Base-by-base conservation (phyloP, 345 rosid species). In the Euphorbia lathyris region DNA sequence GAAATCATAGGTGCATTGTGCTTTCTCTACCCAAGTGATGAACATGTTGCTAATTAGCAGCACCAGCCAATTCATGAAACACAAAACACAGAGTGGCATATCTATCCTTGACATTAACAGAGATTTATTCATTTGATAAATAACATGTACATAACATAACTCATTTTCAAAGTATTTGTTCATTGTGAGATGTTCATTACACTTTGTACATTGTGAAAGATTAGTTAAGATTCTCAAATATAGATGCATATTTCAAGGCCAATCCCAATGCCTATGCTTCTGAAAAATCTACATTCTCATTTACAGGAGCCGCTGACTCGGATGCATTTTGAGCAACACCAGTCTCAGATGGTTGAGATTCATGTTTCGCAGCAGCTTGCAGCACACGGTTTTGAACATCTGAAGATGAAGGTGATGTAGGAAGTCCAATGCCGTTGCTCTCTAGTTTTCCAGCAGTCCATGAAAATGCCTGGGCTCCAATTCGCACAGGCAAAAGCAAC, bases 311-410 rank as follows among this genome's bases (percentile, higher is more conserved):
- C 36, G 73, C 19, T 3, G 79, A 73, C 5, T 80, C 50, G 0
- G 90, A 75, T 56, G 79, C 76, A 68, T 81, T 78, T 61, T 66
- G 81, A 22, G 11, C 64, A 64, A 79, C 87, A 30, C 79, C 83
- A 12, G 77, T 66, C 20, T 84, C 93, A 12, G 97, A 87, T 1
- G 97, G 96, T 65, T 94, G 86, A 74, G 98, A 91, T 83, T 90
- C 96, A 63, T 77, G 97, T 79, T 87, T 91, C 9, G 96, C 97
- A 20, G 97, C 97, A 59, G 98, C 98, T 72, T 90, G 81, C 76
- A 91, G 79, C 65, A 91, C 98, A 40, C 97, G 83, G 77, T 77
- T 90, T 76, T 86, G 93, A 63, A 90, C 91, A 60, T 90, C 97
- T 43, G 73, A 75, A 20, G 97, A 90, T 43, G 97, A 95, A 71